Evolutionary conservation across 805 yeast species (phyloP), one percentile per base, ranked within the genome.

Genomic region (Saturnispora sekii): DNA sequence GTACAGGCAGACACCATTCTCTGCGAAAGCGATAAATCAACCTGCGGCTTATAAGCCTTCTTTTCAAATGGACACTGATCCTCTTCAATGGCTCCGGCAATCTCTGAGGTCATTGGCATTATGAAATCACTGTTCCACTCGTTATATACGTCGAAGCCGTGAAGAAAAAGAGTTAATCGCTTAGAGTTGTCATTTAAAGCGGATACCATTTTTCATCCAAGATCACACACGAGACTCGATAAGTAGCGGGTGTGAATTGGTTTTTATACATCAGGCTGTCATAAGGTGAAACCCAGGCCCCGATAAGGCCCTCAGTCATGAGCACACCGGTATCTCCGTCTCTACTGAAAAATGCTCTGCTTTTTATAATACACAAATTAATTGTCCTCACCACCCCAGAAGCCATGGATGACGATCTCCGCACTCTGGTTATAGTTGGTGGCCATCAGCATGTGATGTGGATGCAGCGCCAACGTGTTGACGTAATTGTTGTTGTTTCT

Each of bases 361-460:
- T 21, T 21, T 21, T 21, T 5, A 18, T 21, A 21, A 21, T 21
- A 21, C 26, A 21, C 26, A 10, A 32, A 16, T 10, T 14, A 15
- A 10, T 14, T 9, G n/a, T 44, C 53, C 10, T 48, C 45, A 3
- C 42, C 44, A 31, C 69, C 73, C n/a, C 61, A 57, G 52, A 81
- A 76, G 39, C 69, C 68, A 55, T 80, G 82, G 26, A 87, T 65
- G 51, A 76, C 74, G 36, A 88, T 78, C 51, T 73, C 75, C 1
- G 87, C 71, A 58, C 83, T 93, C 57, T 86, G 94, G 43, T 79
- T 73, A 59, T 84, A 84, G 53, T 82, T 81, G 1, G 87, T 84
- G 1, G 96, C 97, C 59, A 93, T 58, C 76, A 86, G 77, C 96
- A 93, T 86, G 51, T 90, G 70, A 59, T 93, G 98, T 2, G 98